Evolutionary conservation across 2,329 filamentous ascomycete species (phyloP), one percentile per base, ranked within the genome.

Genomic region (Paradendryphiella salina): DNA sequence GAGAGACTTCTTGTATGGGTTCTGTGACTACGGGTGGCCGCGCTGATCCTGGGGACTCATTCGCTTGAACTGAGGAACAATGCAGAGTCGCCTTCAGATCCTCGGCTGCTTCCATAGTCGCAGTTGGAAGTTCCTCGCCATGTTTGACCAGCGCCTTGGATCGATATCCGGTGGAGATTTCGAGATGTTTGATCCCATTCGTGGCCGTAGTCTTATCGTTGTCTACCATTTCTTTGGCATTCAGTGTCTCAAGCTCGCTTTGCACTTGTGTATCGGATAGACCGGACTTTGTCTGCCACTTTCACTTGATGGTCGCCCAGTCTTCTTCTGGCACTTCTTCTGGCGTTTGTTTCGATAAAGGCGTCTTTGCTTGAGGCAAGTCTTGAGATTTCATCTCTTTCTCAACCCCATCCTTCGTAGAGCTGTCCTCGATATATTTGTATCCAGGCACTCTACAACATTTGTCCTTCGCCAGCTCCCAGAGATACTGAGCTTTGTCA

Each of bases 381-480:
- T 38, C 31, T 8, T 4, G 8, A 21, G 7, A 5, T n/a, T 17
- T 23, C 3, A 20, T 34, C 7, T 31, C 3, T 17, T 23, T 23
- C 21, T 18, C 8, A 11, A 11, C 5, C 4, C 6, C 13, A 3
- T 14, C 23, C 2, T 18, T 28, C 11, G 28, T 4, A 17, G 0
- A 2, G 15, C 11, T 13, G 17, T 47, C 13, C n/a, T 37, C 33
- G 1, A 28, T 3, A 23, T 42, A 39, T 21, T 10, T 23, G 14
- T 48, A 47, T 10, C 51, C 44, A 11, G 53, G 54, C 3, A 57
- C 37, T 2, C 31, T 29, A 18, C 43, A 38, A 26, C 48, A 52
- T 14, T 57, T 46, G 4, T 40, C 20, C 20, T 45, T 39, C n/a
- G 15, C 46, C 14, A 45, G 20, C 11, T 50, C 31, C 51, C 56